A percentile compares a stretch with the other conserved stretches of the same genome.
phyloP scores from a whole-genome alignment of 1,284 basidiomycete species.

The Anthracocystis walkeri region DNA sequence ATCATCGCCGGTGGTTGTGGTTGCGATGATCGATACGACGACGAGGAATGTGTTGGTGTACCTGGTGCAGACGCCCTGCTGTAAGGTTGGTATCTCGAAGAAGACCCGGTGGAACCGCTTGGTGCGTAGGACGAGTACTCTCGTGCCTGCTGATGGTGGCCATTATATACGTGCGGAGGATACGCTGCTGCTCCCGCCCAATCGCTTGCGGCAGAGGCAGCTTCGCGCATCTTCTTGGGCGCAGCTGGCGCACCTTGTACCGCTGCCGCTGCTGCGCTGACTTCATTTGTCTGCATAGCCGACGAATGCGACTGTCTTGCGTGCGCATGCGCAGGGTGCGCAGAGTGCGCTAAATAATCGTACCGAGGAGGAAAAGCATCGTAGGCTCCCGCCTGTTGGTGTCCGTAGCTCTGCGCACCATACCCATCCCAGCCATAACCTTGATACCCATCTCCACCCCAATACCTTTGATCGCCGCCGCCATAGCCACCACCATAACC shows the following conservation, averaged over 20 bases:
- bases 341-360: neutral
- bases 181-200: neutral
- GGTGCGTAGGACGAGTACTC: slow-evolving; percentile 14
- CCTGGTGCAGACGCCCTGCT: neutral
- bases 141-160: slow-evolving; percentile 3
- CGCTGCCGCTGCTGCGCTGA: neutral
- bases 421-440: neutral
- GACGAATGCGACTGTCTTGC: neutral
- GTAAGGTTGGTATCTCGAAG: slow-evolving; percentile 17
- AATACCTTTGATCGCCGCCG: slow-evolving; percentile 1
- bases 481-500: neutral
- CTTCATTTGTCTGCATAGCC: neutral
- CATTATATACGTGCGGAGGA: slow-evolving; percentile 9
- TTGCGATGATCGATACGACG: neutral
- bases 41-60: slow-evolving; percentile 1
- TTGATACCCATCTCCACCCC: neutral
- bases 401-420: slow-evolving; percentile 6
- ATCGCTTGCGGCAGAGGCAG: neutral
- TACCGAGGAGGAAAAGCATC: neutral
- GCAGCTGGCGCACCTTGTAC: slow-evolving; percentile 20
- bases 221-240: slow-evolving; percentile 30
- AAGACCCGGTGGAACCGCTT: neutral
- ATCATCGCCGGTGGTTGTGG: neutral
- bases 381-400: neutral
- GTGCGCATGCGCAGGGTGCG: slow-evolving; percentile 7